Evolutionary conservation across 345 rosid genomes (phyloP).

Genomic region (Microcos paniculata): DNA sequence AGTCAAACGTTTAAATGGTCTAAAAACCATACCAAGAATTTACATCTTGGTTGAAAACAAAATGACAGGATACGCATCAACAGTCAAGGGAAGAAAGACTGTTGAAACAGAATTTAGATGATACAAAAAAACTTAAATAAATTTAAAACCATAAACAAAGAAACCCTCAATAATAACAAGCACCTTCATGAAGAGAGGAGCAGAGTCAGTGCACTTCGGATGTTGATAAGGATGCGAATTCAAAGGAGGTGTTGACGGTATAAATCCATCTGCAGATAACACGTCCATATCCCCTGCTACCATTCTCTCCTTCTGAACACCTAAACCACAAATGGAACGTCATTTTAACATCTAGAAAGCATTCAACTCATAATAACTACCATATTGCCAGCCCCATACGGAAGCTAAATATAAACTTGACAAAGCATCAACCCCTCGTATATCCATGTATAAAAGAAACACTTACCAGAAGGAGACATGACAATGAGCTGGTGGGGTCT

Average conservation of each 20-base stretch:
- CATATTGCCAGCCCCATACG: neutral
- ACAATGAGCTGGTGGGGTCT: constrained; percentile 34
- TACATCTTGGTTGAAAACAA: neutral
- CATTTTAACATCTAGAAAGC: neutral
- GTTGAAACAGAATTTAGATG: neutral
- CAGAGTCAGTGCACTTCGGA: constrained; percentile 50
- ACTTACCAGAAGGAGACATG: constrained; percentile 50
- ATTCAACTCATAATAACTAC: neutral
- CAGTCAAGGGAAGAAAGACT: neutral
- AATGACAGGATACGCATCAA: neutral
- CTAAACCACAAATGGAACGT: constrained; percentile 14
- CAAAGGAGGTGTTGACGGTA: constrained; percentile 32
- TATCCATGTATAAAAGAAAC: neutral
- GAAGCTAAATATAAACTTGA: neutral
- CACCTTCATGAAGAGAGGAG: constrained; percentile 44
- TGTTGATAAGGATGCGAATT: constrained; percentile 36
- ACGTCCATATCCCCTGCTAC: constrained; percentile 43
- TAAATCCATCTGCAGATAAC: constrained; percentile 28
- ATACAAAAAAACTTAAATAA: neutral
- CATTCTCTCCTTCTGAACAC: constrained; percentile 62
- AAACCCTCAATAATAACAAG: neutral
- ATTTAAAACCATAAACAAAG: neutral
- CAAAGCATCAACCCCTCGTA: neutral
- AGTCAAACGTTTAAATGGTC: neutral
- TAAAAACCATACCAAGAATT: neutral